These are phyloP conservation scores for Collybiopsis confluens DNA, from an alignment of 768 basidiomycete genomes.

Conservation along the genomic window DNA sequence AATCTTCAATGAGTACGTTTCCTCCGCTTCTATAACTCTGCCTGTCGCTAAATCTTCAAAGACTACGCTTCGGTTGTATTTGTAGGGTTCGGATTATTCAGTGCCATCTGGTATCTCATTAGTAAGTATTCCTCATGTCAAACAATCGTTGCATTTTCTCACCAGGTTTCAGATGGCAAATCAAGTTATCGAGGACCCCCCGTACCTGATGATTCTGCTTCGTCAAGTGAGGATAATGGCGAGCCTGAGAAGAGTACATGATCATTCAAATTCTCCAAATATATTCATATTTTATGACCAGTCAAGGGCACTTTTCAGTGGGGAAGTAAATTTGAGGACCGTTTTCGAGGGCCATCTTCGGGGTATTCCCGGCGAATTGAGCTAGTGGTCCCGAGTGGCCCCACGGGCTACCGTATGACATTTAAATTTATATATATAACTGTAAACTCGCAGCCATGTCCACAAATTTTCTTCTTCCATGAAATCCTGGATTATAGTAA, in stretches of 20 bases:
- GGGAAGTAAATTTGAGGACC: too few relatives aligned
- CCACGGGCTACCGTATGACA: too few relatives aligned
- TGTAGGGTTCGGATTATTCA: neutral
- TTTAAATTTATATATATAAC: too few relatives aligned
- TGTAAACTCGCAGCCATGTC: too few relatives aligned
- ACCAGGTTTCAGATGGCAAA: constrained; percentile 21
- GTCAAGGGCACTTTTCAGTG: too few relatives aligned
- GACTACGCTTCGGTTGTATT: neutral
- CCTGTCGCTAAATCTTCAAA: neutral
- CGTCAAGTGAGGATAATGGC: neutral
- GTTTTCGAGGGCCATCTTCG: neutral
- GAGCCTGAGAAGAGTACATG: neutral
- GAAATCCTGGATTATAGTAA: too few relatives aligned
- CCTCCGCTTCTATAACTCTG: neutral
- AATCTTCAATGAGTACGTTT: neutral
- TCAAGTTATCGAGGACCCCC: constrained; percentile 42
- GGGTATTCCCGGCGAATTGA: constrained; percentile 15
- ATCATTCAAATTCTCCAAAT: neutral
- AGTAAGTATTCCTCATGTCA: too few relatives aligned
- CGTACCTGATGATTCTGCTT: constrained; percentile 17
- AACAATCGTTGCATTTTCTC: too few relatives aligned
- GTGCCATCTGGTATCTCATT: neutral
- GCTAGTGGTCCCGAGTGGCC: neutral
- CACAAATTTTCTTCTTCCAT: too few relatives aligned
- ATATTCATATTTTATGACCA: too few relatives aligned